phyloP scores from a whole-genome alignment of 1,139 yeast species.

The Fermentozyma sake region DNA sequence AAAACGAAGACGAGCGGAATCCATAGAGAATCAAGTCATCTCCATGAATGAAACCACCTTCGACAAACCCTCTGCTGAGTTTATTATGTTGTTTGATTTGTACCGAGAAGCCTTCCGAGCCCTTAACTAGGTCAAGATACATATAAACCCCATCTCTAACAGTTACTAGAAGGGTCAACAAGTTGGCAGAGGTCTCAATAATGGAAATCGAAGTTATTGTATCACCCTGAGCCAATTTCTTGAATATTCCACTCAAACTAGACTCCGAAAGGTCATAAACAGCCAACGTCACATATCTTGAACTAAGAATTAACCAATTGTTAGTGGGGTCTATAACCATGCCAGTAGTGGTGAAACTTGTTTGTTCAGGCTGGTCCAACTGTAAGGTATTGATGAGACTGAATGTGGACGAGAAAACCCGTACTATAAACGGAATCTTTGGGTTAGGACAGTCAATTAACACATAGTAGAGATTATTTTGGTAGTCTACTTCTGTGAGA shows the following conservation, averaged over 20 bases:
- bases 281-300: slow-evolving; percentile 65
- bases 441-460: slow-evolving; percentile 70
- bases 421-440: slow-evolving; percentile 48
- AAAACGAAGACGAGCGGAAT: slow-evolving; percentile 74
- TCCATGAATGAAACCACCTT: slow-evolving; percentile 53
- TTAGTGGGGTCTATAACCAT: slow-evolving; percentile 37
- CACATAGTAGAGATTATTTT: slow-evolving; percentile 24
- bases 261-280: slow-evolving; percentile 39
- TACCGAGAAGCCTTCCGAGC: slow-evolving; percentile 12
- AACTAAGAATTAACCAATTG: slow-evolving; percentile 56
- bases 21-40: slow-evolving; percentile 60
- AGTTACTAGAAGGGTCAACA: slow-evolving; percentile 36
- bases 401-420: slow-evolving; percentile 23
- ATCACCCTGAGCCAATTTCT: slow-evolving; percentile 66
- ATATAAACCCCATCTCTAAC: slow-evolving; percentile 65
- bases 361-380: slow-evolving; percentile 36
- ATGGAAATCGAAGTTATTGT: slow-evolving; percentile 57
- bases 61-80: slow-evolving; percentile 71
- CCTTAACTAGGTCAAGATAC: slow-evolving; percentile 20
- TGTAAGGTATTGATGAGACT: slow-evolving; percentile 12
- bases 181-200: slow-evolving; percentile 19
- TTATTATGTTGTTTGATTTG: slow-evolving; percentile 54
- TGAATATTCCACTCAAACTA: slow-evolving; percentile 30
- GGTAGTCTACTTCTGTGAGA: slow-evolving; percentile 24
- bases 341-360: slow-evolving; percentile 57